Conservation (phyloP, 2,329 filamentous ascomycete genomes). For the Juglanconis oblonga region DNA sequence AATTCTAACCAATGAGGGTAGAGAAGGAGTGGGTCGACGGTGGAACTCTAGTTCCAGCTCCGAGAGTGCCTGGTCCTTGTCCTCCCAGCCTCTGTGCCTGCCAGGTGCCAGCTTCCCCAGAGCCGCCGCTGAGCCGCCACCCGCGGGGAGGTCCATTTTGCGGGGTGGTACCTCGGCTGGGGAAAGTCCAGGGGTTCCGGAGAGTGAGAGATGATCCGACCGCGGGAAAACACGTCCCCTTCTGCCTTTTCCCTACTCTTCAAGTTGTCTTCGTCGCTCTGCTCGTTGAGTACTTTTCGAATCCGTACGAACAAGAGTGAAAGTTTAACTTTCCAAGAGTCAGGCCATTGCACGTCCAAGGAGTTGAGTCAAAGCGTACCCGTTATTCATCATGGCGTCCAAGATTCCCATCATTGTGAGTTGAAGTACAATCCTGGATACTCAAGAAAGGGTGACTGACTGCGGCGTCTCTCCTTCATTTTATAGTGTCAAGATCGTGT, state of each 20-base stretch:
- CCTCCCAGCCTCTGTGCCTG: neutral
- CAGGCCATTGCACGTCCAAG: neutral
- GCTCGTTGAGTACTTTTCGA: no score
- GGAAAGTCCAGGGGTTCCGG: neutral
- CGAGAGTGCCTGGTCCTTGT: neutral
- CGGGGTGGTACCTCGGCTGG: constrained; percentile 1
- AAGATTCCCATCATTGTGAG: constrained; percentile 25
- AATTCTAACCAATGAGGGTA: neutral
- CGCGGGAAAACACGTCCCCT: neutral
- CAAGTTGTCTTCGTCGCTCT: no score
- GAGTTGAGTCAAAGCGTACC: neutral
- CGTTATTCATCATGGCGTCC: constrained; percentile 22
- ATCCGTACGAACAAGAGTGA: no score
- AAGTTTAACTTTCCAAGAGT: no score
- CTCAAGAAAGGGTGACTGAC: neutral
- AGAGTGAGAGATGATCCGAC: neutral
- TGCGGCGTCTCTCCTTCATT: constrained; percentile 1
- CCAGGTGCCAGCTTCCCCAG: neutral
- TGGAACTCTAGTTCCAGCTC: constrained; percentile 6
- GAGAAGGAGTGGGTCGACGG: neutral
- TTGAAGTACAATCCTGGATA: neutral
- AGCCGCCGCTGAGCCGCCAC: neutral
- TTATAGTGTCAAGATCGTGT: constrained; percentile 55
- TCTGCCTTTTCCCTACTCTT: neutral
- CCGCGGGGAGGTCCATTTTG: neutral